Percentiles rank a stretch among this genome's conserved stretches.
These are phyloP conservation scores for Euphrasia confusa DNA, from an alignment of 257 asterid species.

Conservation along the genomic window DNA sequence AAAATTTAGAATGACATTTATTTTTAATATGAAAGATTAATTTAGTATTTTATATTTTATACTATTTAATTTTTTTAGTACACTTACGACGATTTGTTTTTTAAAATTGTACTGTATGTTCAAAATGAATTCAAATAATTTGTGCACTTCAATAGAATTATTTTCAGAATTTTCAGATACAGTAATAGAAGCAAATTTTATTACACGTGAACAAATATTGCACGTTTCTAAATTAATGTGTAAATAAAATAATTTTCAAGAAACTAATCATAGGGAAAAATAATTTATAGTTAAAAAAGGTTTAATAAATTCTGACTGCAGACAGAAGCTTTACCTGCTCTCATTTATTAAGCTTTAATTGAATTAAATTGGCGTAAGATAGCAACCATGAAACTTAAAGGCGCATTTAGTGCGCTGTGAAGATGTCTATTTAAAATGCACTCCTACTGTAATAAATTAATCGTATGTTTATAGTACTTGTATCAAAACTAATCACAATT, in stretches of 20 bases:
- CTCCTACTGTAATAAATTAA: background rate
- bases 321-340: slow-evolving; percentile 15
- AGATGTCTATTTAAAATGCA: background rate
- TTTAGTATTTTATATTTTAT: no score
- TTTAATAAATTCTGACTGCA: slow-evolving; percentile 9
- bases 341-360: slow-evolving; percentile 21
- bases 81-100: no score
- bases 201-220: no score
- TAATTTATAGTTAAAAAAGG: background rate
- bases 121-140: no score
- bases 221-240: background rate
- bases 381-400: slow-evolving; percentile 13
- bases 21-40: no score
- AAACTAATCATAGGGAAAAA: background rate
- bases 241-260: no score
- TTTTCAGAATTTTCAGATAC: no score
- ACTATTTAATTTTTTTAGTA: no score
- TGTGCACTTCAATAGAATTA: no score
- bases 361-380: slow-evolving; percentile 7
- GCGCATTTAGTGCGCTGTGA: slow-evolving; percentile 16
- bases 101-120: no score
- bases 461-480: background rate
- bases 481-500: background rate
- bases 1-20: no score
- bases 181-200: no score